Conservation (phyloP, 768 basidiomycete genomes). For the Phaffia tasmanica region DNA sequence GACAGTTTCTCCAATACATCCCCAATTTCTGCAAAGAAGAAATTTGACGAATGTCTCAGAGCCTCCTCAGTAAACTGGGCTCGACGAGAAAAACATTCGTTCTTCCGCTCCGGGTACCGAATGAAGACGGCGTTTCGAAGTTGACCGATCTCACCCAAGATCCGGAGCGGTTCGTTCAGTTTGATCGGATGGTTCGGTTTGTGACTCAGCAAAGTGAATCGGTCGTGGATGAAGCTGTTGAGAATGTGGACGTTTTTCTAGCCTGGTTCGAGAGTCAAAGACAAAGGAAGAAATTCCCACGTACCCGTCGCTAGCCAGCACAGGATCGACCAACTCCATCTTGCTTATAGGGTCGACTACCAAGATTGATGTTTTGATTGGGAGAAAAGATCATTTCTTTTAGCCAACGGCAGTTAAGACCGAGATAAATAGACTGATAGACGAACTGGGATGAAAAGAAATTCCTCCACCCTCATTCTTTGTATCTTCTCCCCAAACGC, state of each 20-base stretch:
- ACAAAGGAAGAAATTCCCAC: background rate
- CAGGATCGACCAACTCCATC: conserved; percentile 24
- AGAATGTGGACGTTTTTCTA: background rate
- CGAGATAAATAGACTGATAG: no score
- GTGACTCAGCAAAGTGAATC: conserved; percentile 10
- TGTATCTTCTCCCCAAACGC: conserved; percentile 13
- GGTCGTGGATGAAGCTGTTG: conserved; percentile 4
- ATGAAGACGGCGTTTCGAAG: conserved; percentile 17
- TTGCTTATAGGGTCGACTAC: conserved; percentile 22
- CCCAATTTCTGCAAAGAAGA: conserved; percentile 14
- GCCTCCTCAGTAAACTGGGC: conserved; percentile 8
- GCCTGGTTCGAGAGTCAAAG: background rate
- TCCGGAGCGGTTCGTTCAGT: conserved; percentile 7
- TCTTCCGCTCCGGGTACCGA: conserved; percentile 14
- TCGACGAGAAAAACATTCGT: conserved; percentile 20
- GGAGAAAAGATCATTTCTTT: background rate
- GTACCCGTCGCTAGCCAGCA: conserved; percentile 17
- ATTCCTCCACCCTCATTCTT: conserved; percentile 20
- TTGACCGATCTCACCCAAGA: conserved; percentile 23
- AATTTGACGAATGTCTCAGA: background rate
- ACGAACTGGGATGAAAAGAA: conserved; percentile 13
- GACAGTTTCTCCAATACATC: conserved; percentile 16
- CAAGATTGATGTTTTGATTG: background rate
- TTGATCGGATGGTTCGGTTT: conserved; percentile 8
- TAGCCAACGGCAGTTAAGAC: background rate